Evolutionary conservation across 2,329 filamentous ascomycete genomes (phyloP).

Genomic region (Monosporascus sp.): DNA sequence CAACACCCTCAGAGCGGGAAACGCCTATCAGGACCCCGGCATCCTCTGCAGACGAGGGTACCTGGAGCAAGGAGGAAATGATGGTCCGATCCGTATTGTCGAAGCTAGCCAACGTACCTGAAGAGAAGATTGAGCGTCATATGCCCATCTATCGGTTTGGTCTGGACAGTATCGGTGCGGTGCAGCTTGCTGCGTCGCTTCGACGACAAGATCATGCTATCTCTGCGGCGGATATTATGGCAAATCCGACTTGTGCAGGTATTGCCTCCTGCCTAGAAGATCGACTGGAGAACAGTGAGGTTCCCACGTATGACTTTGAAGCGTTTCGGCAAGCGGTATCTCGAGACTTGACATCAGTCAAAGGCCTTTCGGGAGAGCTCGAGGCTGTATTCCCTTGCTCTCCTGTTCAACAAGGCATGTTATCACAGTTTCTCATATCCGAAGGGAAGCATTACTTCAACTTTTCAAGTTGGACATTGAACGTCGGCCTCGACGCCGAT

Average conservation of each 20-base stretch:
- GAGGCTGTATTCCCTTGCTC: slow-evolving; percentile 71
- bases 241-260: slow-evolving; percentile 44
- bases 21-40: not conserved
- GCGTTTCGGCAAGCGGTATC: slow-evolving; percentile 32
- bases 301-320: slow-evolving; percentile 32
- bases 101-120: slow-evolving; percentile 48
- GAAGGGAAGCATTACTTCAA: slow-evolving; percentile 71
- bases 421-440: slow-evolving; percentile 67
- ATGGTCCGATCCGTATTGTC: slow-evolving; percentile 53
- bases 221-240: slow-evolving; percentile 69
- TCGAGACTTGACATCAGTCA: slow-evolving; percentile 19
- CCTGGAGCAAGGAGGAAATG: slow-evolving; percentile 36
- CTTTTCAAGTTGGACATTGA: slow-evolving; percentile 52
- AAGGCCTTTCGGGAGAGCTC: slow-evolving; percentile 29
- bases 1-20: slow-evolving; percentile 3
- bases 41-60: slow-evolving; percentile 12
- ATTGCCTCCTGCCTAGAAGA: slow-evolving; percentile 17
- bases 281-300: not conserved
- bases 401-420: slow-evolving; percentile 71
- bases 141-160: slow-evolving; percentile 85
- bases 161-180: slow-evolving; percentile 82
- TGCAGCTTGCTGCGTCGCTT: slow-evolving; percentile 68
- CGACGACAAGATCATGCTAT: slow-evolving; percentile 53
- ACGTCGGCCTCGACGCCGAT: slow-evolving; percentile 30
- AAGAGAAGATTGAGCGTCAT: slow-evolving; percentile 45